Percentiles rank a stretch among this genome's conserved stretches.
Conservation (phyloP, 257 asterid species). For the Ballota nigra region DNA sequence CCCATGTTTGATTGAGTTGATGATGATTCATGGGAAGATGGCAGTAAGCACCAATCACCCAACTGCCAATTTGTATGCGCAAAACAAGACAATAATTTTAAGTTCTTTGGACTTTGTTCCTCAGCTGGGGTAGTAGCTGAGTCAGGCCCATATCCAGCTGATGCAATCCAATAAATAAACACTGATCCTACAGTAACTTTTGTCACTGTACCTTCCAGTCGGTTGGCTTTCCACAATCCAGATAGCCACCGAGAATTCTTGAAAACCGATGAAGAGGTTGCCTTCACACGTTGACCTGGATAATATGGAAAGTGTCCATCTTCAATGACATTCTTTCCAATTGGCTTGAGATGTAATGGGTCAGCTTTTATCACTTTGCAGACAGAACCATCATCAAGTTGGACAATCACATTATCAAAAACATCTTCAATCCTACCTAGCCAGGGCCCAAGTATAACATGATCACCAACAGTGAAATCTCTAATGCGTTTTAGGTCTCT, state of each 20-base stretch:
- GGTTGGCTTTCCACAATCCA: slow-evolving; percentile 91
- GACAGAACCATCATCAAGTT: slow-evolving; percentile 92
- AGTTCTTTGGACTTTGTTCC: slow-evolving; percentile 84
- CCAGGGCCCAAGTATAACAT: slow-evolving; percentile 97
- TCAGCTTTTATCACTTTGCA: slow-evolving; percentile 95
- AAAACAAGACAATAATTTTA: slow-evolving; percentile 84
- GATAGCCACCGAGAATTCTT: slow-evolving; percentile 94
- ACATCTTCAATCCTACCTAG: slow-evolving; percentile 93
- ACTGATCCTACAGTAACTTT: slow-evolving; percentile 94
- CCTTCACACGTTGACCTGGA: slow-evolving; percentile 96
- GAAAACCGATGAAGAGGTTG: slow-evolving; percentile 87
- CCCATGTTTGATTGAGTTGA: slow-evolving; percentile 41
- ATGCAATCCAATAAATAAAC: slow-evolving; percentile 90
- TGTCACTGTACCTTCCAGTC: slow-evolving; percentile 88
- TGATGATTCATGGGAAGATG: slow-evolving; percentile 37
- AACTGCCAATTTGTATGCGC: slow-evolving; percentile 91
- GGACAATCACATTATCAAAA: slow-evolving; percentile 83
- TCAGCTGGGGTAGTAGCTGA: slow-evolving; percentile 79
- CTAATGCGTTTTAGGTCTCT: slow-evolving; percentile 68
- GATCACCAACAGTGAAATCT: slow-evolving; percentile 88
- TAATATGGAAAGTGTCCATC: slow-evolving; percentile 94
- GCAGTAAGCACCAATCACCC: slow-evolving; percentile 98
- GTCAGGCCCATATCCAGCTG: slow-evolving; percentile 94
- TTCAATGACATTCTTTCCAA: slow-evolving; percentile 70
- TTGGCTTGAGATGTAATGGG: slow-evolving; percentile 76